Percentiles rank a stretch among this genome's conserved stretches.
These are phyloP conservation scores for Ascochyta fabae DNA, from an alignment of 2,329 filamentous ascomycete species.

Conservation along the genomic window DNA sequence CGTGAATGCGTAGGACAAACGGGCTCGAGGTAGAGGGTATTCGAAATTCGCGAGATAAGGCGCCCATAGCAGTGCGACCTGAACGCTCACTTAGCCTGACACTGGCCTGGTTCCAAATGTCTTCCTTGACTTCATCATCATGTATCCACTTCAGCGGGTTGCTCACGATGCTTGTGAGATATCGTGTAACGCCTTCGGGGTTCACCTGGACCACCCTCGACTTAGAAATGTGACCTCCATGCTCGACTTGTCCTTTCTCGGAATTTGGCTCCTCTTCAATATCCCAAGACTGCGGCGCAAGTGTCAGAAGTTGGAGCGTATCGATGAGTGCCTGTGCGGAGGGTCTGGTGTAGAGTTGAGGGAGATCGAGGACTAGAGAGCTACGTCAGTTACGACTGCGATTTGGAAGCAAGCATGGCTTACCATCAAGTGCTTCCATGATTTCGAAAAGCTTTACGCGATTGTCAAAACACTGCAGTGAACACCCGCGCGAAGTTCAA, in stretches of 20 bases:
- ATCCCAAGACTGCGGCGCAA: conserved; percentile 74
- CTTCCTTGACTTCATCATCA: conserved; percentile 69
- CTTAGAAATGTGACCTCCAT: conserved; percentile 31
- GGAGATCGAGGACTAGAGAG: conserved; percentile 71
- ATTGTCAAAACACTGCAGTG: background rate
- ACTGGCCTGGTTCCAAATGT: conserved; percentile 80
- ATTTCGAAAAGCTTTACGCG: conserved; percentile 1
- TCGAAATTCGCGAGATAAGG: conserved; percentile 65
- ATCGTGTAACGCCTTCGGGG: conserved; percentile 63
- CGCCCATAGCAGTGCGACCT: conserved; percentile 73
- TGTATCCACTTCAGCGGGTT: conserved; percentile 72
- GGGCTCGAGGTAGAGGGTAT: conserved; percentile 57
- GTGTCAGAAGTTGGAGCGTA: conserved; percentile 69
- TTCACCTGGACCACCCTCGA: conserved; percentile 33
- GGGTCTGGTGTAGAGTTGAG: conserved; percentile 82
- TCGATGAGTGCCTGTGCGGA: conserved; percentile 67
- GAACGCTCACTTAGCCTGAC: conserved; percentile 83
- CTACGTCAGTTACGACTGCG: conserved; percentile 18
- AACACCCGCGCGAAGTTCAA: conserved; percentile 19
- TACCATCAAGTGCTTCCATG: conserved; percentile 43
- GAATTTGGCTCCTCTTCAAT: conserved; percentile 50
- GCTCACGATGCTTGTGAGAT: conserved; percentile 72
- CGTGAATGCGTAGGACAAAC: conserved; percentile 72
- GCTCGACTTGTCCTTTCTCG: conserved; percentile 33
- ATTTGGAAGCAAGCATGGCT: background rate